Evolutionary conservation across 2,329 filamentous ascomycete species (phyloP).

Genomic region (Reticulascus tulasneorum): DNA sequence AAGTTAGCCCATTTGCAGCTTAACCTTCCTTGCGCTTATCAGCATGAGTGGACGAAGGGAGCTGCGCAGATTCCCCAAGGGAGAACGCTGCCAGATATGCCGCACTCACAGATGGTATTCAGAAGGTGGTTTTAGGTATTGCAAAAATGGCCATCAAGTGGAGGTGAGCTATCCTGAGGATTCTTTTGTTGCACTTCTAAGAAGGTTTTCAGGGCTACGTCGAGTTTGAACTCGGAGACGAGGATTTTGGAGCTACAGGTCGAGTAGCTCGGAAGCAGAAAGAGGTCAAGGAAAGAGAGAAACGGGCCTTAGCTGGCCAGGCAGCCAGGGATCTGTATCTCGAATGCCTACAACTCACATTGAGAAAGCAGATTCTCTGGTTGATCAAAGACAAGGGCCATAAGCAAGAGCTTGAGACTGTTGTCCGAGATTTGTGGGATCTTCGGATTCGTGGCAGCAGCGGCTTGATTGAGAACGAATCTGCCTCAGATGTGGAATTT

Average conservation of each 20-base stretch:
- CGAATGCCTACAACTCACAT: slow-evolving; percentile 76
- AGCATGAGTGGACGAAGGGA: slow-evolving; percentile 38
- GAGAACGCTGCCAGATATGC: slow-evolving; percentile 59
- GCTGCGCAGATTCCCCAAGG: slow-evolving; percentile 47
- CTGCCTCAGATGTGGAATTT: slow-evolving; percentile 20
- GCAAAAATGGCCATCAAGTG: slow-evolving; percentile 74
- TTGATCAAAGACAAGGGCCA: slow-evolving; percentile 64
- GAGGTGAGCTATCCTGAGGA: slow-evolving; percentile 54
- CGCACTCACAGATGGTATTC: slow-evolving; percentile 68
- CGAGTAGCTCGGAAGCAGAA: slow-evolving; percentile 53
- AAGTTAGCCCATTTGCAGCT: no score
- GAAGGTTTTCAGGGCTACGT: slow-evolving; percentile 42
- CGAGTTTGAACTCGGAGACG: slow-evolving; percentile 58
- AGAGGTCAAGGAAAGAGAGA: slow-evolving; percentile 49
- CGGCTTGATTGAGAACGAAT: slow-evolving; percentile 23
- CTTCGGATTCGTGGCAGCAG: slow-evolving; percentile 53
- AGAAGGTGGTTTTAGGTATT: slow-evolving; percentile 74
- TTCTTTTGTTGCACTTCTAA: not conserved
- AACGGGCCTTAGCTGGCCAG: slow-evolving; percentile 57
- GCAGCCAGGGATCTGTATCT: slow-evolving; percentile 75
- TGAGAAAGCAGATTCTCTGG: slow-evolving; percentile 77
- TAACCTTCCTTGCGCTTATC: no score
- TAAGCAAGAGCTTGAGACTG: slow-evolving; percentile 68
- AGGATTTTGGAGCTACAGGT: slow-evolving; percentile 62
- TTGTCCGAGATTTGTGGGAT: slow-evolving; percentile 83